Evolutionary conservation across 2,329 filamentous ascomycete genomes (phyloP).

Genomic region (Dissoconium aciculare): DNA sequence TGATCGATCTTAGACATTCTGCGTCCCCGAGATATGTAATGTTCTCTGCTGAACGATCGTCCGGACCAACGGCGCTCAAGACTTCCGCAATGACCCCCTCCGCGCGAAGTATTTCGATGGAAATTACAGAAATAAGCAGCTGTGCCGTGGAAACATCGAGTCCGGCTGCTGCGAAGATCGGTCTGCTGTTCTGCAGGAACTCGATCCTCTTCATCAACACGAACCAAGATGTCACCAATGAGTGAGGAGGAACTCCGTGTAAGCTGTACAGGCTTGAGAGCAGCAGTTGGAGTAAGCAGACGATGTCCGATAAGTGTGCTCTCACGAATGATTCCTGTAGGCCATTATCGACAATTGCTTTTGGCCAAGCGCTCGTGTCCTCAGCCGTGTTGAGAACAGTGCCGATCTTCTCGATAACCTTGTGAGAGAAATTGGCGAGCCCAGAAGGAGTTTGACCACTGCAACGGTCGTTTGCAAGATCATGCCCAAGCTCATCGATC

Average conservation of each 20-base stretch:
- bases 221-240: constrained; percentile 57
- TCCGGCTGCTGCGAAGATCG: constrained; percentile 18
- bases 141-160: constrained; percentile 44
- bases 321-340: constrained; percentile 9
- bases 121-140: constrained; percentile 53
- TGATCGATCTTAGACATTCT: constrained; percentile 55
- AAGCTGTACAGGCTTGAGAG: constrained; percentile 36
- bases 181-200: constrained; percentile 49
- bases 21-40: constrained; percentile 50
- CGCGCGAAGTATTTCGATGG: constrained; percentile 56
- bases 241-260: constrained; percentile 14
- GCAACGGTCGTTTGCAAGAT: constrained; percentile 9
- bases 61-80: constrained; percentile 9
- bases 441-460: no score
- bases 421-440: not conserved
- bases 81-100: constrained; percentile 44
- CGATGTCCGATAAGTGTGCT: constrained; percentile 48
- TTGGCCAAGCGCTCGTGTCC: constrained; percentile 10
- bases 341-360: not conserved
- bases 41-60: constrained; percentile 5
- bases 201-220: constrained; percentile 50
- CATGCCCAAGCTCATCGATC: constrained; percentile 13
- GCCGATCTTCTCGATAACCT: constrained; percentile 1
- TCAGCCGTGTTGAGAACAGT: not conserved
- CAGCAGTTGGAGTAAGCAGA: constrained; percentile 42